Evolutionary conservation across 805 yeast genomes (phyloP), one percentile per base, ranked within the genome.

Genomic region (Suhomyces canberraensis): DNA sequence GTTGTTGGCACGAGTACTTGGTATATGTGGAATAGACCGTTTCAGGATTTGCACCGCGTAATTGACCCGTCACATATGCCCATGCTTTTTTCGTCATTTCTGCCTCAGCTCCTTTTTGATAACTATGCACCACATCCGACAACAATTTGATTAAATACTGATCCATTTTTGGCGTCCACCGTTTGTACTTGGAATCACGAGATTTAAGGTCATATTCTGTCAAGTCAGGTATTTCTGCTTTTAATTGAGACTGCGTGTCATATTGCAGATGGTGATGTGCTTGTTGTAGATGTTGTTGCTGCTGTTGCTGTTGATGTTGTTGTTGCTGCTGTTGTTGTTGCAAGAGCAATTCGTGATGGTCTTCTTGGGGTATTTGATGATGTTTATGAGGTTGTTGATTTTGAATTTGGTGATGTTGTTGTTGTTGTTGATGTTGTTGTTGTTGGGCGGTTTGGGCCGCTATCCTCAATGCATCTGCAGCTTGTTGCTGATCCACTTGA

Each of bases 91-190:
- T 63, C n/a, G 57, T 58, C 60, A 64, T 56, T 35, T 48, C 57
- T 3, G 64, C 50, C 11, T 52, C 56, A 1, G 53, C 58, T 4
- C 53, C 61, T 36, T 54, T 55, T 1, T 59, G 56, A 35, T 46
- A 61, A 33, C 62, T 56, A 42, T 61, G 69, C 1, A 60, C 67
- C 9, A 63, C 62, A 40, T 64, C 69, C 3, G 61, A 52, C 4
- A 64, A 46, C 22, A 64, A 40, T 32, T 55, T 60, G 29, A 63
- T 48, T 11, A 64, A 38, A 29, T 40, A 57, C 38, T 54, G 64
- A 37, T 64, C 69, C 69, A 63, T 64, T 24, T 49, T 53, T 1
- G 69, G 64, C 1, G 66, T 52, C 69, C 69, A 64, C 40, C 69
- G 31, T 35, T 59, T 52, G 41, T 64, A 64, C 40, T 64, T 64